Percentiles rank a stretch among this genome's conserved stretches.
phyloP scores from a whole-genome alignment of 2,329 filamentous ascomycete genomes.

The Ceratocystis lukuohia region DNA sequence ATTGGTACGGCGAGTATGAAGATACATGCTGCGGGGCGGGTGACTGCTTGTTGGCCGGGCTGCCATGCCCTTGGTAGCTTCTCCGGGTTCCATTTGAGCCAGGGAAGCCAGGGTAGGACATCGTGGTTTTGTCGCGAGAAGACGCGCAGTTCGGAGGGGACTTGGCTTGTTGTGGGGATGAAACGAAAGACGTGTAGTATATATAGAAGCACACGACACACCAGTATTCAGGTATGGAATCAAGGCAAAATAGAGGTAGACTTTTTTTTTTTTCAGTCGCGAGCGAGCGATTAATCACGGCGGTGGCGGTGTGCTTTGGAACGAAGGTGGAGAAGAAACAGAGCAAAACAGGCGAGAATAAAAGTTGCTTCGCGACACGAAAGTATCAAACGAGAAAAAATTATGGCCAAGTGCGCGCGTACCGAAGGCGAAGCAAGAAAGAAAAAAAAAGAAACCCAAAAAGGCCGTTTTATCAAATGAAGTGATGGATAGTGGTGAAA shows the following conservation, averaged over 20 bases:
- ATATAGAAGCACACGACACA: background rate
- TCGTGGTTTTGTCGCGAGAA: background rate
- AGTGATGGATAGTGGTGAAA: background rate
- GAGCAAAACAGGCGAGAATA: background rate
- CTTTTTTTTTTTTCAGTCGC: background rate
- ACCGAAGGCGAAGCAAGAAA: background rate
- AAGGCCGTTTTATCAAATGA: background rate
- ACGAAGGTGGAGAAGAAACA: background rate
- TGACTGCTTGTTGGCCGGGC: conserved; percentile 42
- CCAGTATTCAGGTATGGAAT: background rate
- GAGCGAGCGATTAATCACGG: conserved; percentile 12
- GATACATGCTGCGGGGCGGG: conserved; percentile 41
- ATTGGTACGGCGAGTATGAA: conserved; percentile 40
- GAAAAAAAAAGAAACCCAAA: background rate
- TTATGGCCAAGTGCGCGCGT: background rate
- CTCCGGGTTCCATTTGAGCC: background rate
- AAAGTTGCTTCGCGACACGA: background rate
- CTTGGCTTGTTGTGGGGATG: background rate
- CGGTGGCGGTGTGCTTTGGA: conserved; percentile 8
- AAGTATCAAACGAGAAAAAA: background rate
- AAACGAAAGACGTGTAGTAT: background rate
- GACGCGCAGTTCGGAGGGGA: background rate
- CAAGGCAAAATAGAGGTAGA: background rate
- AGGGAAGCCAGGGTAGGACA: conserved; percentile 6
- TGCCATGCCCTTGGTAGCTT: conserved; percentile 29